These are phyloP conservation scores for Podospora bellae-mahoneyi DNA, from an alignment of 495 filamentous ascomycete genomes.

Conservation along the genomic window DNA sequence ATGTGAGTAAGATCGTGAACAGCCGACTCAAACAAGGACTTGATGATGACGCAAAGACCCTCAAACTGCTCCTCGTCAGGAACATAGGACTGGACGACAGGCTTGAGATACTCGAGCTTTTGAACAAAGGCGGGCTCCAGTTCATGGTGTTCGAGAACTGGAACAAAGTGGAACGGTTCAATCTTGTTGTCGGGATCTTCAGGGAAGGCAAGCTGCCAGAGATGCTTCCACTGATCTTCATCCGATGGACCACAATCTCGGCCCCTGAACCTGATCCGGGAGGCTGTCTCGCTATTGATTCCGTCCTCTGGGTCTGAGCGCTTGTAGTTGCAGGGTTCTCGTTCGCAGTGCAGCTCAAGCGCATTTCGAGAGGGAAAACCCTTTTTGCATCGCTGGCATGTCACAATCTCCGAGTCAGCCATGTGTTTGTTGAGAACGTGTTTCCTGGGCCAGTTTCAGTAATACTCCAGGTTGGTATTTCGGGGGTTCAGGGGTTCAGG, in stretches of 20 bases:
- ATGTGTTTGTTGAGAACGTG: conserved; percentile 15
- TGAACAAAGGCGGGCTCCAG: neutral
- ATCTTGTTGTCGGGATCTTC: neutral
- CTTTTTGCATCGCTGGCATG: conserved; percentile 9
- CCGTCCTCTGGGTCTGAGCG: conserved; percentile 14
- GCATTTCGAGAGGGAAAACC: neutral
- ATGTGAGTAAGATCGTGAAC: neutral
- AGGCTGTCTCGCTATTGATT: conserved; percentile 7
- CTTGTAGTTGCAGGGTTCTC: conserved; percentile 7
- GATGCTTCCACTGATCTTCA: conserved; percentile 7
- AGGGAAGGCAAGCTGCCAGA: conserved; percentile 7
- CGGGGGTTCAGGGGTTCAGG: neutral
- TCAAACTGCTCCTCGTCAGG: neutral
- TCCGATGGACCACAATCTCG: conserved; percentile 7
- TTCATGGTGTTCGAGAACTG: conserved; percentile 9
- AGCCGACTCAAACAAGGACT: conserved; percentile 1
- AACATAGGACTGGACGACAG: conserved; percentile 1
- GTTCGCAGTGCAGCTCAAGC: conserved; percentile 3
- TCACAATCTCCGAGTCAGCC: neutral
- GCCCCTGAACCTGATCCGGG: neutral
- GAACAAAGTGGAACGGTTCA: neutral
- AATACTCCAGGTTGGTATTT: neutral
- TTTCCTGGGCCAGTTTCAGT: neutral
- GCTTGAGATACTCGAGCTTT: conserved; percentile 4
- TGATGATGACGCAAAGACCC: neutral